A percentile compares a stretch with the other conserved stretches of the same genome.
Conservation (phyloP, 1,139 yeast genomes). For the Candida glucosophila region DNA sequence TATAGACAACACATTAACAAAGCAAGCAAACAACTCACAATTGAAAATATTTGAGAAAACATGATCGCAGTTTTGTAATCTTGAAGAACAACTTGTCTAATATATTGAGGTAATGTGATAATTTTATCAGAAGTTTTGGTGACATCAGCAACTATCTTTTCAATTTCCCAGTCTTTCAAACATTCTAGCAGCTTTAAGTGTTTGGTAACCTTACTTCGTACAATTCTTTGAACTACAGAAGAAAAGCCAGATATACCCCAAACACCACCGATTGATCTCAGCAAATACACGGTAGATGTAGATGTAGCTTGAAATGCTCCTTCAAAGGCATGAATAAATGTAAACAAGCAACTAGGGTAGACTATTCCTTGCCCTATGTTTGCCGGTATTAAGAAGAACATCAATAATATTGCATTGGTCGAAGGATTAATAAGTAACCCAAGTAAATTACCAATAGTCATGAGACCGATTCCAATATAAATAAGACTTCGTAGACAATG, state of each 20-base stretch:
- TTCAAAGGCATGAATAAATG: conserved; percentile 27
- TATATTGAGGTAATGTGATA: conserved; percentile 6
- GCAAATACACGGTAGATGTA: conserved; percentile 28
- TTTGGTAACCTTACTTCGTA: conserved; percentile 8
- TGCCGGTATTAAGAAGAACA: conserved; percentile 23
- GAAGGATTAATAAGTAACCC: conserved; percentile 15
- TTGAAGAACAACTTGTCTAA: conserved; percentile 8
- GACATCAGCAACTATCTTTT: conserved; percentile 8
- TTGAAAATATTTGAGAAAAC: conserved; percentile 13
- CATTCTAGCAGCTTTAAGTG: conserved; percentile 8
- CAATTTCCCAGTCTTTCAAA: conserved; percentile 8
- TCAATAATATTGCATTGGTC: conserved; percentile 15
- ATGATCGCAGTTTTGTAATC: conserved; percentile 15
- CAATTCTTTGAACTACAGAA: conserved; percentile 16
- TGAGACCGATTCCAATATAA: conserved; percentile 18
- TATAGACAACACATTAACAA: conserved; percentile 10
- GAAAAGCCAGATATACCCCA: conserved; percentile 33
- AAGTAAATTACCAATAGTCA: conserved; percentile 24
- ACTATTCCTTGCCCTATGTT: conserved; percentile 34
- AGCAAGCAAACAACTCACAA: conserved; percentile 13
- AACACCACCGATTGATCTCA: conserved; percentile 32
- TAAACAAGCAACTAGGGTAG: conserved; percentile 28
- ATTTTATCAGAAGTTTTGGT: conserved; percentile 14
- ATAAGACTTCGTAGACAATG: conserved; percentile 13
- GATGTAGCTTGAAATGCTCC: conserved; percentile 24